A percentile compares a stretch with the other conserved stretches of the same genome.
These are phyloP conservation scores for Cryptococcus sp. DNA, from an alignment of 1,284 basidiomycete species.

Conservation along the genomic window DNA sequence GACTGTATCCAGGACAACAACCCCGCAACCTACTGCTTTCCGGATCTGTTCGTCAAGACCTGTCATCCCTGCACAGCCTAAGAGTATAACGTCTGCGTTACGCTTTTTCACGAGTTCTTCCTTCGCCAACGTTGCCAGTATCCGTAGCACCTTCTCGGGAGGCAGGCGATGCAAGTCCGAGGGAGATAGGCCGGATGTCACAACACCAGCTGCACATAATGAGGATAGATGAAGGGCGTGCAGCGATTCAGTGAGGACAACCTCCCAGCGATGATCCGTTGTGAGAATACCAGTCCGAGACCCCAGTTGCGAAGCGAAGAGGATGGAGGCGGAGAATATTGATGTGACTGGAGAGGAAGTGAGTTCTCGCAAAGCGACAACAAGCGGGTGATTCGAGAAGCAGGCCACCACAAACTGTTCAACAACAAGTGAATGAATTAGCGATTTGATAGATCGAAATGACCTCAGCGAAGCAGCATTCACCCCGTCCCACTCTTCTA, in stretches of 20 bases:
- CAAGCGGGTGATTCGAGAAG: conserved; percentile 59
- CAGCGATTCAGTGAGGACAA: conserved; percentile 53
- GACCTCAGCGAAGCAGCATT: no score
- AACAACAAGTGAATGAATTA: background rate
- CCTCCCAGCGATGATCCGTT: conserved; percentile 57
- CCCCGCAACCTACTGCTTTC: no score
- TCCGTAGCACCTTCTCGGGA: conserved; percentile 48
- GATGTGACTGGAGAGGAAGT: conserved; percentile 53
- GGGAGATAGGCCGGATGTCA: conserved; percentile 56
- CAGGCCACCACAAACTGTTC: conserved; percentile 57
- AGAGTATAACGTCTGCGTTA: conserved; percentile 54
- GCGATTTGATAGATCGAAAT: no score
- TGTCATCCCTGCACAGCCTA: no score
- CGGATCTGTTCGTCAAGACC: no score
- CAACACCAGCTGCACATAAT: conserved; percentile 54
- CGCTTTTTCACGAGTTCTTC: conserved; percentile 38
- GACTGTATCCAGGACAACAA: conserved; percentile 56
- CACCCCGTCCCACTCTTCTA: no score
- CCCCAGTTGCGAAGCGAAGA: conserved; percentile 42
- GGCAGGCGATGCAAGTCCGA: conserved; percentile 55
- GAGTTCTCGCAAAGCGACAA: conserved; percentile 53
- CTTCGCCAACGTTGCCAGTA: conserved; percentile 45
- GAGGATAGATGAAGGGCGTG: conserved; percentile 36
- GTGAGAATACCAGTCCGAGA: conserved; percentile 58
- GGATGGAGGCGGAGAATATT: conserved; percentile 59